phyloP scores from a whole-genome alignment of 2,329 filamentous ascomycete species.

The Phaeoacremonium minimum region DNA sequence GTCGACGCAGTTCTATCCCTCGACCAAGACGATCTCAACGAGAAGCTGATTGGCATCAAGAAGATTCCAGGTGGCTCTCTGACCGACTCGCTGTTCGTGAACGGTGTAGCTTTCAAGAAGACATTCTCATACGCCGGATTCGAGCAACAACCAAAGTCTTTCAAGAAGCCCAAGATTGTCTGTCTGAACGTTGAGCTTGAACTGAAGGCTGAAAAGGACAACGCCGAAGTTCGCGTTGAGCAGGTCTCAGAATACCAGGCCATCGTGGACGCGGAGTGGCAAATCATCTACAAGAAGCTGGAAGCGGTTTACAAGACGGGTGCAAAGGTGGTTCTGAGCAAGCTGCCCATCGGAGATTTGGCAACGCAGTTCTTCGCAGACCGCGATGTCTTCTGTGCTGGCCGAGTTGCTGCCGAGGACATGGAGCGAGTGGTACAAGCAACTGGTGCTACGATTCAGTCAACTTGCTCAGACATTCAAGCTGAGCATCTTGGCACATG shows the following conservation, averaged over 20 bases:
- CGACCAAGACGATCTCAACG: conserved; percentile 95
- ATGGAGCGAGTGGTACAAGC: conserved; percentile 96
- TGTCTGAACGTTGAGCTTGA: conserved; percentile 98
- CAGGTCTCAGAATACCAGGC: conserved; percentile 99
- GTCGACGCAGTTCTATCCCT: conserved; percentile 93
- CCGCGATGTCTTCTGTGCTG: conserved; percentile 96
- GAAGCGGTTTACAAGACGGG: conserved; percentile 91
- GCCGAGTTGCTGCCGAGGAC: conserved; percentile 84
- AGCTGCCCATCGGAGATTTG: conserved; percentile 93
- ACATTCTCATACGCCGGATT: conserved; percentile 99
- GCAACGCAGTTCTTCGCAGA: conserved; percentile 98
- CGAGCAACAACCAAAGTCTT: conserved; percentile 96
- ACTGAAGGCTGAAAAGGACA: conserved; percentile 98
- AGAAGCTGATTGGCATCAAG: conserved; percentile 97
- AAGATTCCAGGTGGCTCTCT: conserved; percentile 96
- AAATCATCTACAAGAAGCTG: conserved; percentile 99
- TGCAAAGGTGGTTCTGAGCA: conserved; percentile 95
- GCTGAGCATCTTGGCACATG: conserved; percentile 87
- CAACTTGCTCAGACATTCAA: conserved; percentile 93
- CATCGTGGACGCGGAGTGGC: conserved; percentile 98
- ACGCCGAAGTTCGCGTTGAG: conserved; percentile 95
- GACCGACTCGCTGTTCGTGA: conserved; percentile 93
- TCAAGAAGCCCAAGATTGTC: conserved; percentile 91
- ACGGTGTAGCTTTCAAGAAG: conserved; percentile 99
- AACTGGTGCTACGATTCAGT: conserved; percentile 87